Percentiles rank a stretch among this genome's conserved stretches.
Evolutionary conservation across 495 filamentous ascomycete species (phyloP).

Genomic region (Aspergillus cavernicola): DNA sequence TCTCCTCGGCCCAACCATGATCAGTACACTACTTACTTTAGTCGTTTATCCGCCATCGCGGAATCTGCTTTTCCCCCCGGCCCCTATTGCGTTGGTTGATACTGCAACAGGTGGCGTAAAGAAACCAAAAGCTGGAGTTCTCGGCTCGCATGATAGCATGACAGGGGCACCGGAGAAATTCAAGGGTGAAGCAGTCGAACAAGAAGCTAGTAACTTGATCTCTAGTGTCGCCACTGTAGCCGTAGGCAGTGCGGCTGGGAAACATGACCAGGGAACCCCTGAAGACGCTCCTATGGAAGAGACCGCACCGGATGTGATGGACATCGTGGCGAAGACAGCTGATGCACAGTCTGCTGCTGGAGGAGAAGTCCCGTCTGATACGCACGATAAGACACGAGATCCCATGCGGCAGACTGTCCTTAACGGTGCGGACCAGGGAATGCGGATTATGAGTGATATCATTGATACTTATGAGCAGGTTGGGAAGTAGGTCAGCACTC

Average conservation of each 20-base stretch:
- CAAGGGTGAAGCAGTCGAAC: slow-evolving; percentile 82
- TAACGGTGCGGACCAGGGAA: slow-evolving; percentile 67
- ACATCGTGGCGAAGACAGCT: slow-evolving; percentile 48
- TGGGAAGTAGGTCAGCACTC: slow-evolving; percentile 55
- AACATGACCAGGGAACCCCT: slow-evolving; percentile 54
- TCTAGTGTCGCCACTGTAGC: slow-evolving; percentile 71
- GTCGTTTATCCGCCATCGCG: slow-evolving; percentile 65
- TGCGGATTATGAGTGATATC: slow-evolving; percentile 71
- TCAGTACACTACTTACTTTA: background rate
- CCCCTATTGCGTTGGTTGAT: slow-evolving; percentile 62
- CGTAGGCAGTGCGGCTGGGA: slow-evolving; percentile 70
- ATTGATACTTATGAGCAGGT: slow-evolving; percentile 79
- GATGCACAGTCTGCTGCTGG: slow-evolving; percentile 56
- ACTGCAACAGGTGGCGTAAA: slow-evolving; percentile 57
- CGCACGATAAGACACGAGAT: slow-evolving; percentile 79
- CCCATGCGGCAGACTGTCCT: slow-evolving; percentile 79
- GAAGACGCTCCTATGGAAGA: slow-evolving; percentile 42
- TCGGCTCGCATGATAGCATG: slow-evolving; percentile 72
- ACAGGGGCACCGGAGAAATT: slow-evolving; percentile 82
- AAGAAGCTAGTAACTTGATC: slow-evolving; percentile 79
- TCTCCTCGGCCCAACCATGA: slow-evolving; percentile 41
- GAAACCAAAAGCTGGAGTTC: slow-evolving; percentile 63
- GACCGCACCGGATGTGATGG: slow-evolving; percentile 58
- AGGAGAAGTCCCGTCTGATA: slow-evolving; percentile 35
- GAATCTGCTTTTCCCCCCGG: slow-evolving; percentile 67